Percentiles rank a stretch among this genome's conserved stretches.
phyloP scores from a whole-genome alignment of 495 filamentous ascomycete genomes.

The Melanomma pulvis-pyrius region DNA sequence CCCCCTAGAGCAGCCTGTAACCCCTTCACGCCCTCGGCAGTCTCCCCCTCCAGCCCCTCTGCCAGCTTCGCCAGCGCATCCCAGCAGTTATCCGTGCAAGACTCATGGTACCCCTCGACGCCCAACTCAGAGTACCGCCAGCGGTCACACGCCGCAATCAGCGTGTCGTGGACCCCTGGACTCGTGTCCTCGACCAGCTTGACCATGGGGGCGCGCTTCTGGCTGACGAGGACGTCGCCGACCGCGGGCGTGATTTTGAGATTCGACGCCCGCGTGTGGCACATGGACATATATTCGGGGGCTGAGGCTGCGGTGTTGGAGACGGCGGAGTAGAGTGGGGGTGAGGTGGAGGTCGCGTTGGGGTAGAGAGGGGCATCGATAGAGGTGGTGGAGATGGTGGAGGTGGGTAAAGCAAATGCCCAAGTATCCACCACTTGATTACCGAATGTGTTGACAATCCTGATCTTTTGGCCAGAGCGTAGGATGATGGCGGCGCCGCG shows the following conservation, averaged over 20 bases:
- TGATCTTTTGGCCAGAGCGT: conserved; percentile 48
- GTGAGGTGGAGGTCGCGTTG: conserved; percentile 18
- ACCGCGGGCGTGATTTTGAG: conserved; percentile 40
- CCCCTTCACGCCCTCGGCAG: conserved; percentile 10
- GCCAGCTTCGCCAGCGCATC: conserved; percentile 41
- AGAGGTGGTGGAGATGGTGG: conserved; percentile 22
- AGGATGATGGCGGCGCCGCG: conserved; percentile 50
- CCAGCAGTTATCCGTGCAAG: conserved; percentile 51
- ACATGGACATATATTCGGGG: conserved; percentile 47
- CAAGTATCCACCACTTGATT: conserved; percentile 58
- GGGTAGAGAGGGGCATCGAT: conserved; percentile 32
- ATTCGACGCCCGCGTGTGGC: conserved; percentile 47
- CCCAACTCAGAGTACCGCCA: conserved; percentile 47
- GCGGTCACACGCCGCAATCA: conserved; percentile 49
- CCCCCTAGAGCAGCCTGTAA: conserved; percentile 27
- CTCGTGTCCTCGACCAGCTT: conserved; percentile 48
- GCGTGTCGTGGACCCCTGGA: conserved; percentile 49
- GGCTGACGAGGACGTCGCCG: conserved; percentile 45
- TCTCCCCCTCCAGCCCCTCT: not conserved
- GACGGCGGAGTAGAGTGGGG: conserved; percentile 7
- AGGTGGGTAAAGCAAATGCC: conserved; percentile 49
- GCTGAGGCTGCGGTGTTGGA: conserved; percentile 30
- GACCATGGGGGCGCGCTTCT: conserved; percentile 46
- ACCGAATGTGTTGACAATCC: conserved; percentile 56
- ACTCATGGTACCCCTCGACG: conserved; percentile 46